Evolutionary conservation across 2,329 filamentous ascomycete genomes (phyloP).

Genomic region (Arthrobotrys pseudoclavata): DNA sequence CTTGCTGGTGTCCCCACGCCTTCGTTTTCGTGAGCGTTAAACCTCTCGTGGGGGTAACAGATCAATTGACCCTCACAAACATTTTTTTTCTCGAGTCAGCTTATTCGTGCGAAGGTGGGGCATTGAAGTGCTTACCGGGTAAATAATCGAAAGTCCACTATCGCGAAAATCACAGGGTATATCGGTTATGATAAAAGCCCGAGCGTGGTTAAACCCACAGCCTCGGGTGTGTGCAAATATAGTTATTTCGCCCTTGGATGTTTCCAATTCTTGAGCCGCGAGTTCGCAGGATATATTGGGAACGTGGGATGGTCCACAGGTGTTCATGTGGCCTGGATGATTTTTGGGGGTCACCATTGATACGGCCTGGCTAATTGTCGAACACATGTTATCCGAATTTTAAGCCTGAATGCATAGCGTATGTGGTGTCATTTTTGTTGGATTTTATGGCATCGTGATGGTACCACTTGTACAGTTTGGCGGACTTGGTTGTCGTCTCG

Average conservation of each 20-base stretch:
- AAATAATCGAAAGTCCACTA: constrained; percentile 40
- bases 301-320: constrained; percentile 12
- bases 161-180: constrained; percentile 30
- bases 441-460: constrained; percentile 26
- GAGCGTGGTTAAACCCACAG: constrained; percentile 45
- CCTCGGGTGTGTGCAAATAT: constrained; percentile 46
- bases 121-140: constrained; percentile 44
- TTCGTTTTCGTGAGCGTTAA: constrained; percentile 5
- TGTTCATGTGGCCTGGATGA: constrained; percentile 26
- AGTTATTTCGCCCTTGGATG: constrained; percentile 16
- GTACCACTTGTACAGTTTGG: constrained; percentile 6
- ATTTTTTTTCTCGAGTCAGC: constrained; percentile 33
- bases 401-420: constrained; percentile 36
- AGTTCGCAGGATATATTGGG: constrained; percentile 19
- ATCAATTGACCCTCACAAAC: constrained; percentile 3
- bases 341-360: constrained; percentile 42
- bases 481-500: constrained; percentile 13
- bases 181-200: constrained; percentile 29
- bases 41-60: constrained; percentile 20
- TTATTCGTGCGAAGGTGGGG: constrained; percentile 34
- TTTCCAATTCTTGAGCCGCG: constrained; percentile 36
- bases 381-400: constrained; percentile 14
- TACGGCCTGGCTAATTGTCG: constrained; percentile 51
- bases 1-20: background rate
- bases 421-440: constrained; percentile 32